phyloP scores from a whole-genome alignment of 768 basidiomycete species.

The Ramaria sp. region DNA sequence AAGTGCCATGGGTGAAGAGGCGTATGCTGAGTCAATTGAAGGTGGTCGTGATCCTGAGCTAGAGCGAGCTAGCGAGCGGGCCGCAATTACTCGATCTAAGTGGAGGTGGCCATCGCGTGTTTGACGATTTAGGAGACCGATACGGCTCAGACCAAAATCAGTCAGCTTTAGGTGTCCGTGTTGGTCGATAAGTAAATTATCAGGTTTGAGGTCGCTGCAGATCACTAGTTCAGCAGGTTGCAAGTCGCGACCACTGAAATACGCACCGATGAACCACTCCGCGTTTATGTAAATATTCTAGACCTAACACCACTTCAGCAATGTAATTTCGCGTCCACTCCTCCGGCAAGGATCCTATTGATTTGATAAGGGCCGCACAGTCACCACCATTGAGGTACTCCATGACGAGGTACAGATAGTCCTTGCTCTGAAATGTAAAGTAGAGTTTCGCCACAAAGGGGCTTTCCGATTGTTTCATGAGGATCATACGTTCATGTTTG shows the following conservation, averaged over 20 bases:
- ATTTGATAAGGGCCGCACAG: conserved; percentile 94
- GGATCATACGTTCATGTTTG: conserved; percentile 97
- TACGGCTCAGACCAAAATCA: conserved; percentile 93
- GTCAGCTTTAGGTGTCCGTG: conserved; percentile 96
- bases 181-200: conserved; percentile 94
- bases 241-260: background rate
- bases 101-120: conserved; percentile 50
- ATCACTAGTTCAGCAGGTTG: background rate
- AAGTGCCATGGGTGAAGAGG: conserved; percentile 61
- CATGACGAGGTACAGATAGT: conserved; percentile 98
- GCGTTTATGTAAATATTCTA: conserved; percentile 93
- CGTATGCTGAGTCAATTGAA: conserved; percentile 68
- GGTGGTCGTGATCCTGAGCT: conserved; percentile 72
- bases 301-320: conserved; percentile 88
- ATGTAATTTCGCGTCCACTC: conserved; percentile 97
- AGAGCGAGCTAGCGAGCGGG: conserved; percentile 34
- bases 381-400: conserved; percentile 98
- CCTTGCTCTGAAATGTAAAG: conserved; percentile 99
- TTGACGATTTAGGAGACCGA: conserved; percentile 96
- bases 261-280: conserved; percentile 94
- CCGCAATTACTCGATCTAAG: conserved; percentile 19
- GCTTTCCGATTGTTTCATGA: conserved; percentile 98
- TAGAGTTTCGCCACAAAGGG: conserved; percentile 96
- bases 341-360: conserved; percentile 84
- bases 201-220: conserved; percentile 88